Evolutionary conservation across 179 eudicot species (phyloP), one percentile per base, ranked within the genome.

Genomic region (Patellifolia procumbens): DNA sequence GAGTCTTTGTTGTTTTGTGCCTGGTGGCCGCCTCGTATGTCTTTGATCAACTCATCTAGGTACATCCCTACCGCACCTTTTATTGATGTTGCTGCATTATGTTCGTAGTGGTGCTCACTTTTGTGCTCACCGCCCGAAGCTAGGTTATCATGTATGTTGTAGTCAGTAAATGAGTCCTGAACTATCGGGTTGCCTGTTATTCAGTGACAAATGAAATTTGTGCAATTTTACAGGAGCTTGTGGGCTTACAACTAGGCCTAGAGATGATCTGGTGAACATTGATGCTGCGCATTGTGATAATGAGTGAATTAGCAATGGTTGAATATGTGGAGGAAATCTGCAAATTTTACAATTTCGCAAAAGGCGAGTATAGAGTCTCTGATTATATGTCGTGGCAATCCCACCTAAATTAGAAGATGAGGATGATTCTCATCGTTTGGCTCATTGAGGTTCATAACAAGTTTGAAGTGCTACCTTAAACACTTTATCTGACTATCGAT

Each of bases 381-480:
- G 84, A 88, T 37, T 95, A 95, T 72, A 93, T 95, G 89, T 77
- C 81, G 8, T 75, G 82, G 63, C 99, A 95, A 49, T 77, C 78
- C 9, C 85, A 91, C 73, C 87, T 95, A 43, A 93, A 87, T 63
- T 88, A 85, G 64, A 88, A 78, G 73, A 95, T 95, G 98, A 83
- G 99, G 73, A 83, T 90, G 68, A 93, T 95, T 73, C 82, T 95
- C 42, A 79, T 91, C 0, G 99, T 93, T 63, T 95, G 99, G 99
- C 63, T 95, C 74, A 81, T 91, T 2, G 97, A 95, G 73, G 98
- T 95, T 22, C 99, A 95, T 76, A 62, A 81, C 87, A 93, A 90
- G 77, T 93, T 95, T 58, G 97, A 93, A 53, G 85, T 95, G 52
- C 70, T 78, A 52, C 92, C 86, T 2, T 98, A 95, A 81, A 91